phyloP scores from a whole-genome alignment of 2,329 filamentous ascomycete genomes.

The Exophiala sp. region DNA sequence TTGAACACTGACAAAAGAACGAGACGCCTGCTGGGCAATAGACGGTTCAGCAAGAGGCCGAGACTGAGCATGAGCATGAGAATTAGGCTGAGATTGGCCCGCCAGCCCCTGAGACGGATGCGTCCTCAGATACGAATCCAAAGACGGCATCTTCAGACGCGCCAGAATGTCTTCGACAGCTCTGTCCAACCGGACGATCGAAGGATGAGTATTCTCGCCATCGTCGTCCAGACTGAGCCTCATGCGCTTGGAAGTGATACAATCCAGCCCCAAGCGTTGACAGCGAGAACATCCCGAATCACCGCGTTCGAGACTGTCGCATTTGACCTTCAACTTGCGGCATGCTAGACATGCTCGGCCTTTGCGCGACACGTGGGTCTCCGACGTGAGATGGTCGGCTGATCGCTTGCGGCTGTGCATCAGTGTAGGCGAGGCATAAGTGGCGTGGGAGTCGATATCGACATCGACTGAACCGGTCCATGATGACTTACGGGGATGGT shows the following conservation, averaged over 20 bases:
- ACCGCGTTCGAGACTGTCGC: conserved; percentile 27
- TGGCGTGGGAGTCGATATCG: too few species aligned
- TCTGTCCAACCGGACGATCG: conserved; percentile 25
- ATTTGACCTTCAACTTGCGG: conserved; percentile 29
- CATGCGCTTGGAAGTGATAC: conserved; percentile 27
- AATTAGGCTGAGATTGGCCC: too few species aligned
- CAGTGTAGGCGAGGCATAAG: conserved; percentile 1
- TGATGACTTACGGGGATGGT: conserved; percentile 14
- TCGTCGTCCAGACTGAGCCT: conserved; percentile 26
- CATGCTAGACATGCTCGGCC: conserved; percentile 28
- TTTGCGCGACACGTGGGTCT: conserved; percentile 26
- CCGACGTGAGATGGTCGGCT: conserved; percentile 21
- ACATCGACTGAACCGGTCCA: conserved; percentile 16
- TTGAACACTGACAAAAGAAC: too few species aligned
- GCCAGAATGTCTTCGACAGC: conserved; percentile 27
- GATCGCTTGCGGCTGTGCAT: conserved; percentile 21
- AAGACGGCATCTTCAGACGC: conserved; percentile 25
- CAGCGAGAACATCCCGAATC: conserved; percentile 28
- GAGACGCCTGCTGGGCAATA: too few species aligned
- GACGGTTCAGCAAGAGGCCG: too few species aligned
- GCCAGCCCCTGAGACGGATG: conserved; percentile 5
- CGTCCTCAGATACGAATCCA: conserved; percentile 17
- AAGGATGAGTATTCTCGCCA: conserved; percentile 23
- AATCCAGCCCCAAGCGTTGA: conserved; percentile 27
- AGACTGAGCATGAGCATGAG: too few species aligned